Base-by-base conservation (phyloP, 495 filamentous ascomycete species). In the Penicillium malachiteum region DNA sequence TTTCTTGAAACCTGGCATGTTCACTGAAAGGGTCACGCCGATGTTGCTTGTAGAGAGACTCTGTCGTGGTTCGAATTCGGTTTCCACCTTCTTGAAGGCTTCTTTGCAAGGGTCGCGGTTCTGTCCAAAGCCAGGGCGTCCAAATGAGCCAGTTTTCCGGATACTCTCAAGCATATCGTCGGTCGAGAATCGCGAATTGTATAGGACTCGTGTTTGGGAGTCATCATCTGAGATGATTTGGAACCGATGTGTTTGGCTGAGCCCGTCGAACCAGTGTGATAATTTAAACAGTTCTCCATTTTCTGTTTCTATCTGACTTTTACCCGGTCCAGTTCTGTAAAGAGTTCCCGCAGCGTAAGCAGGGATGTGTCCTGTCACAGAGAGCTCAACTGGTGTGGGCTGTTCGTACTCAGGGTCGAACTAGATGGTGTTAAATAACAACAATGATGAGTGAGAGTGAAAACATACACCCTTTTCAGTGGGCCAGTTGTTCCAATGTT, bases 241-340 rank as follows among this genome's bases (percentile, higher is more conserved):
- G 71, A 94, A 92, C 12, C 83, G 81, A 59, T 91, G 88, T 3
- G 82, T 84, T 55, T 90, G 86, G n/a, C 78, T 78, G 41, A 91
- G 83, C n/a, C 87, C 84, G 67, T 92, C 86, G 55, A 92, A 90
- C 90, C 89, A 94, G 63, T 94, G 90, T 0, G 70, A 79, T 7
- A 82, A 70, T 30, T 72, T 68, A 58, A 82, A 82, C 0, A 78
- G 81, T 1, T 77, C 78, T 32, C 80, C 81, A 0, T 80, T 69
- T 13, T 83, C 78, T 13, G 77, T 77, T 41, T 84, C 69, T 7
- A 88, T 63, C 53, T 79, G 80, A 55, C 78, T 79, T 14, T 77
- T 72, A 0, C 87, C 86, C 0, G 87, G 87, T 0, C 89, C 89
- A 3, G 86, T 92, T 4, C 90, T 81, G 59, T 87, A 92, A 4